These are phyloP conservation scores for Furcasterigmium sp. DNA, from an alignment of 2,329 filamentous ascomycete species.

Conservation along the genomic window DNA sequence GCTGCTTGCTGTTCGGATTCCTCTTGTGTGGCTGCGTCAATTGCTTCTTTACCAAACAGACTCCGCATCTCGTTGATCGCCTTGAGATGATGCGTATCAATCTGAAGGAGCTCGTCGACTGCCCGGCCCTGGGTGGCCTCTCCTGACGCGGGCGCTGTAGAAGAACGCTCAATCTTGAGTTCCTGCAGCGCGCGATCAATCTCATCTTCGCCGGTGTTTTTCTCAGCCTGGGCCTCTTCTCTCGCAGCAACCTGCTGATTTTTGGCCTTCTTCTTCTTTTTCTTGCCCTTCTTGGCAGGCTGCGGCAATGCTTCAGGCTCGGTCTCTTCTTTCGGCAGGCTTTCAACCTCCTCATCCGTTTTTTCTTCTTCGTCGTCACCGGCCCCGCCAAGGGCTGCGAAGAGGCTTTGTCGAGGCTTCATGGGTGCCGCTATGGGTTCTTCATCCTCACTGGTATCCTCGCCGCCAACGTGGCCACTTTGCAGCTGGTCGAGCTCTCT, in stretches of 20 bases:
- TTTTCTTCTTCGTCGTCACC: conserved; percentile 24
- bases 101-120: conserved; percentile 35
- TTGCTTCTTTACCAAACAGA: conserved; percentile 52
- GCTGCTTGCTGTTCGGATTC: conserved; percentile 37
- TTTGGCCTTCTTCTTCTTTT: conserved; percentile 30
- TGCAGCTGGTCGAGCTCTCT: conserved; percentile 32
- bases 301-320: conserved; percentile 12
- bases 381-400: conserved; percentile 44
- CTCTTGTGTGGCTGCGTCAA: conserved; percentile 46
- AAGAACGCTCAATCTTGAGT: conserved; percentile 31
- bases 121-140: conserved; percentile 6
- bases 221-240: conserved; percentile 8
- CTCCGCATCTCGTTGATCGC: conserved; percentile 84
- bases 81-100: conserved; percentile 68
- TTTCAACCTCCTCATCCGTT: conserved; percentile 19
- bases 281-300: conserved; percentile 30
- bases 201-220: conserved; percentile 38
- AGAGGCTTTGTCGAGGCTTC: conserved; percentile 40
- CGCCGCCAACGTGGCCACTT: conserved; percentile 19
- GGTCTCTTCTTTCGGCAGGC: conserved; percentile 10
- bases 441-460: conserved; percentile 22
- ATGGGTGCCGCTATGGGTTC: conserved; percentile 23
- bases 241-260: conserved; percentile 19
- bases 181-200: conserved; percentile 50
- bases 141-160: conserved; percentile 4